Evolutionary conservation across 176 grass and related monocot genomes (phyloP).

Genomic region (Chloris gayana): DNA sequence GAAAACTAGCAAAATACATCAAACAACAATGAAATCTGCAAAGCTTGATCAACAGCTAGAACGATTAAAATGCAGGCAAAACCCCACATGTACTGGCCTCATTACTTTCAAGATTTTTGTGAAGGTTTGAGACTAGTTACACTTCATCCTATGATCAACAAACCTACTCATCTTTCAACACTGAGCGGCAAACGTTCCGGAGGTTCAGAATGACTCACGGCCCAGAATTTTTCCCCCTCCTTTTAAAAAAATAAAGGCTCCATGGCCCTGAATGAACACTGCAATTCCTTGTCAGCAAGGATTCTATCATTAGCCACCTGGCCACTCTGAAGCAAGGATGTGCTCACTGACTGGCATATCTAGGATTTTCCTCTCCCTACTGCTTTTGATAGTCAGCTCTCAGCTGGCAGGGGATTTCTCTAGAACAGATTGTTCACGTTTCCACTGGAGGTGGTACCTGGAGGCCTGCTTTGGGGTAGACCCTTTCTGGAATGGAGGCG

Average conservation of each 20-base stretch:
- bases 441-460: constrained; percentile 74
- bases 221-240: not conserved
- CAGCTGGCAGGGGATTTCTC: constrained; percentile 39
- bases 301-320: not conserved
- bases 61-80: not conserved
- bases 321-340: not conserved
- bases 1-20: no score
- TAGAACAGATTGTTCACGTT: constrained; percentile 57
- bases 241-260: not conserved
- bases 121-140: constrained; percentile 1
- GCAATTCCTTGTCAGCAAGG: not conserved
- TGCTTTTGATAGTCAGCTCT: constrained; percentile 27
- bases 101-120: not conserved
- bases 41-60: no score
- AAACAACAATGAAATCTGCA: no score
- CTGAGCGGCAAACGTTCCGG: no score
- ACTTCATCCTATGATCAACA: constrained; percentile 1
- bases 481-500: constrained; percentile 30
- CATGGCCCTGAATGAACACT: constrained; percentile 2
- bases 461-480: constrained; percentile 27
- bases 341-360: constrained; percentile 19
- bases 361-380: not conserved
- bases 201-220: not conserved
- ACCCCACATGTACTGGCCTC: not conserved
- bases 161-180: not conserved